These are phyloP conservation scores for Calonectria honghensis DNA, from an alignment of 2,329 filamentous ascomycete genomes.

Conservation along the genomic window DNA sequence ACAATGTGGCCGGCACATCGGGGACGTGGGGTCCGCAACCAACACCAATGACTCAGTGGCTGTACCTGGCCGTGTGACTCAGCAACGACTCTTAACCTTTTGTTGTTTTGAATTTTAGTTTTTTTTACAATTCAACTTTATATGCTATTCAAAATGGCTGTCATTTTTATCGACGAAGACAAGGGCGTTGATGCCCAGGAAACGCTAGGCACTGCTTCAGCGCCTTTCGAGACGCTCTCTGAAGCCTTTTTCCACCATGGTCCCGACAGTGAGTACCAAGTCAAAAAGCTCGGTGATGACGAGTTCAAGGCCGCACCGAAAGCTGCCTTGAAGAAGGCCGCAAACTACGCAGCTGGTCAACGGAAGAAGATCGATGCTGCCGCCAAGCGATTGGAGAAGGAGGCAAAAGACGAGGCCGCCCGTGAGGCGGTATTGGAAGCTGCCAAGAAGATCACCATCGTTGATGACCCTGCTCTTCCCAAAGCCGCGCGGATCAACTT, in stretches of 20 bases:
- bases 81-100: not conserved
- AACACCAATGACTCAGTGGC: slow-evolving; percentile 63
- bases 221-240: slow-evolving; percentile 88
- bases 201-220: slow-evolving; percentile 80
- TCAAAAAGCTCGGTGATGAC: slow-evolving; percentile 50
- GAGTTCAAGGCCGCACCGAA: slow-evolving; percentile 56
- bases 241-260: slow-evolving; percentile 79
- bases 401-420: slow-evolving; percentile 45
- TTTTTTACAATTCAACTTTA: not conserved
- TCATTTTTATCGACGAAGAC: slow-evolving; percentile 80
- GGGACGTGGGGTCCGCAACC: too few relatives aligned
- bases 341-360: slow-evolving; percentile 49
- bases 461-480: slow-evolving; percentile 83
- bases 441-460: slow-evolving; percentile 54
- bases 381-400: slow-evolving; percentile 44
- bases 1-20: not conserved
- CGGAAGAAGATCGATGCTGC: slow-evolving; percentile 55
- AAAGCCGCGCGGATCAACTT: slow-evolving; percentile 85
- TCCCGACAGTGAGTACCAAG: slow-evolving; percentile 59
- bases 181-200: slow-evolving; percentile 82
- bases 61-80: not conserved
- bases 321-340: slow-evolving; percentile 55
- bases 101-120: not conserved
- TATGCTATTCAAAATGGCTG: slow-evolving; percentile 55
- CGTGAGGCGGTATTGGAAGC: slow-evolving; percentile 50